Conservation (phyloP, 257 asterid genomes). For the Primulina huaijiensis region DNA sequence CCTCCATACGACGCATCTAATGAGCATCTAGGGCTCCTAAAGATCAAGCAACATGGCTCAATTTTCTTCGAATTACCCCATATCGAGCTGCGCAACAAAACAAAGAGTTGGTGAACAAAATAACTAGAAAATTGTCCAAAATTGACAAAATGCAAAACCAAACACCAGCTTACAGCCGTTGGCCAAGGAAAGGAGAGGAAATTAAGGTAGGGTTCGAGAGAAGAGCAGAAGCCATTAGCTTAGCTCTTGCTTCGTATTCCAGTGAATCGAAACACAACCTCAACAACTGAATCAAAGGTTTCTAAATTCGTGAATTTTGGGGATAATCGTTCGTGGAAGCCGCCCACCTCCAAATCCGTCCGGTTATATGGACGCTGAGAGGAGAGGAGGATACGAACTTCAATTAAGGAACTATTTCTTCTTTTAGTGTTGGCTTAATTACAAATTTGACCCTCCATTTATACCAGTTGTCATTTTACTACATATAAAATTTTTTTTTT, state of each 20-base stretch:
- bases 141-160: neutral
- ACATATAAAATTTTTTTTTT: too few species aligned
- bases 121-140: neutral
- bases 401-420: too few species aligned
- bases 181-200: constrained; percentile 54
- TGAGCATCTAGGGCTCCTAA: constrained; percentile 50
- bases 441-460: neutral
- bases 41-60: constrained; percentile 20
- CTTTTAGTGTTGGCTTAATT: neutral
- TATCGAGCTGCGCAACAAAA: constrained; percentile 34
- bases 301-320: too few species aligned
- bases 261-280: too few species aligned
- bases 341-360: neutral
- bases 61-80: constrained; percentile 33
- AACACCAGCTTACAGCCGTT: constrained; percentile 43
- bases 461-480: too few species aligned
- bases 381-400: neutral
- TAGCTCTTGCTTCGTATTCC: neutral
- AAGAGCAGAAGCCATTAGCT: constrained; percentile 59
- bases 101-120: neutral
- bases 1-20: constrained; percentile 71
- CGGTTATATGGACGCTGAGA: neutral
- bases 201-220: constrained; percentile 45
- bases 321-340: neutral
- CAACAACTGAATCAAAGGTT: too few species aligned